phyloP scores from a whole-genome alignment of 2,329 filamentous ascomycete genomes.

The Microthyrium microscopicum region DNA sequence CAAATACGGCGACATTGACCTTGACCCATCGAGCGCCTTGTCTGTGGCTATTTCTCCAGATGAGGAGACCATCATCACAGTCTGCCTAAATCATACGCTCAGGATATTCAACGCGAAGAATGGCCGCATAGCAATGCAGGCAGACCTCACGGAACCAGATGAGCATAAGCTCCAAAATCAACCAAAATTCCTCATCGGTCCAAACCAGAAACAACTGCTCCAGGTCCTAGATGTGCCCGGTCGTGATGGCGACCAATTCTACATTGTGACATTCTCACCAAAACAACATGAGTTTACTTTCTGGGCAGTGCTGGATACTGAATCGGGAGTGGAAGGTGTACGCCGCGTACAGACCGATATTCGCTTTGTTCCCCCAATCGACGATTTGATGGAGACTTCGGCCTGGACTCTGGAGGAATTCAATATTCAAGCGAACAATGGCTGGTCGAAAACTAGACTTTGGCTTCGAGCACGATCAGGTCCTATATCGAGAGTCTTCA shows the following conservation, averaged over 20 bases:
- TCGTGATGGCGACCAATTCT: constrained; percentile 34
- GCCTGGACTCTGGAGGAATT: constrained; percentile 35
- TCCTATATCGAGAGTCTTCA: constrained; percentile 43
- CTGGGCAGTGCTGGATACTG: constrained; percentile 56
- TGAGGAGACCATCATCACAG: constrained; percentile 48
- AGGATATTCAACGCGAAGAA: constrained; percentile 79
- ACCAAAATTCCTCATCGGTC: constrained; percentile 50
- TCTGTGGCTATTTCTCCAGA: constrained; percentile 34
- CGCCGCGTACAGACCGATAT: constrained; percentile 52
- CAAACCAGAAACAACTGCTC: constrained; percentile 60
- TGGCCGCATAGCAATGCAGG: constrained; percentile 58
- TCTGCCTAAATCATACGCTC: constrained; percentile 77
- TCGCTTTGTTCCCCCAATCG: constrained; percentile 45
- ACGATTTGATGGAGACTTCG: constrained; percentile 32
- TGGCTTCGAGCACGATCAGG: constrained; percentile 39
- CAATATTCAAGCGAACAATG: constrained; percentile 21
- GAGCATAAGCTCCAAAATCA: constrained; percentile 43
- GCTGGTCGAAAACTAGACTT: constrained; percentile 24
- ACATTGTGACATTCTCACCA: constrained; percentile 72
- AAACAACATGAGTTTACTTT: constrained; percentile 89
- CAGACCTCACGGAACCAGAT: constrained; percentile 56
- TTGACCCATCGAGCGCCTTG: constrained; percentile 42
- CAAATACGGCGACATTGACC: constrained; percentile 49
- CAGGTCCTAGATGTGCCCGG: constrained; percentile 47
- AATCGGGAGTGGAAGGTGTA: constrained; percentile 41